phyloP scores from a whole-genome alignment of 768 basidiomycete species.

The Termitomyces sp. region DNA sequence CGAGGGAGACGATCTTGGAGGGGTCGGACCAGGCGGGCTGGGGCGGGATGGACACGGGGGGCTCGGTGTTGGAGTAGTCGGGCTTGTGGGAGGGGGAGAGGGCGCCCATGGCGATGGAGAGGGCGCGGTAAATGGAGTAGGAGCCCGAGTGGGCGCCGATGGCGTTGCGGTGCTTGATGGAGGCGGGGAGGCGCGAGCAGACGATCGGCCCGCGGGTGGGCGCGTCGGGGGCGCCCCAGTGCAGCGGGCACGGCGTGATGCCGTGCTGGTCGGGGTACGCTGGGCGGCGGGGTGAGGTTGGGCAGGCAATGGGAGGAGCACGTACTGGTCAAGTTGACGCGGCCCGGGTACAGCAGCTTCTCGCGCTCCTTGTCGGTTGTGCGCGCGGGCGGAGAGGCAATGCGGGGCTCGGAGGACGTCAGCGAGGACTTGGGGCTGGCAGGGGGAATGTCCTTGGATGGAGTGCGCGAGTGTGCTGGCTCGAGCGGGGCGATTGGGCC shows the following conservation, averaged over 20 bases:
- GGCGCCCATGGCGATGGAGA: constrained; percentile 87
- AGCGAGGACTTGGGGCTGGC: constrained; percentile 16
- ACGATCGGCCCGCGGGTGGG: constrained; percentile 77
- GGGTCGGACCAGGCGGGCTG: not conserved
- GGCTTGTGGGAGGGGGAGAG: constrained; percentile 46
- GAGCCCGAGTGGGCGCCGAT: constrained; percentile 92
- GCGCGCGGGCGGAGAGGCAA: constrained; percentile 16
- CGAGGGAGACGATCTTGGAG: constrained; percentile 1
- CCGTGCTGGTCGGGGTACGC: constrained; percentile 93
- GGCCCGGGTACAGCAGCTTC: constrained; percentile 71
- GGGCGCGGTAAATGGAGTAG: constrained; percentile 91
- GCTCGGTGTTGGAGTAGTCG: constrained; percentile 25
- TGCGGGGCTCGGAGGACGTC: constrained; percentile 20
- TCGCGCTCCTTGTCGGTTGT: constrained; percentile 60
- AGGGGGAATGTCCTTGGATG: constrained; percentile 4
- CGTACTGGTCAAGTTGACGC: constrained; percentile 82
- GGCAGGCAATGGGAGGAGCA: constrained; percentile 4
- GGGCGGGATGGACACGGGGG: not conserved
- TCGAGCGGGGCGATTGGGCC: constrained; percentile 20
- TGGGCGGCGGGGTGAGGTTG: constrained; percentile 22
- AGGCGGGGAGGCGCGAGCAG: constrained; percentile 76
- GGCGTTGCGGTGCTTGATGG: constrained; percentile 88
- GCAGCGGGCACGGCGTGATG: constrained; percentile 70
- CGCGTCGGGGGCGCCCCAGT: constrained; percentile 74
- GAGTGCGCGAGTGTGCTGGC: constrained; percentile 21